A percentile compares a stretch with the other conserved stretches of the same genome.
Evolutionary conservation across 345 rosid genomes (phyloP).

Genomic region (Salix viminalis): DNA sequence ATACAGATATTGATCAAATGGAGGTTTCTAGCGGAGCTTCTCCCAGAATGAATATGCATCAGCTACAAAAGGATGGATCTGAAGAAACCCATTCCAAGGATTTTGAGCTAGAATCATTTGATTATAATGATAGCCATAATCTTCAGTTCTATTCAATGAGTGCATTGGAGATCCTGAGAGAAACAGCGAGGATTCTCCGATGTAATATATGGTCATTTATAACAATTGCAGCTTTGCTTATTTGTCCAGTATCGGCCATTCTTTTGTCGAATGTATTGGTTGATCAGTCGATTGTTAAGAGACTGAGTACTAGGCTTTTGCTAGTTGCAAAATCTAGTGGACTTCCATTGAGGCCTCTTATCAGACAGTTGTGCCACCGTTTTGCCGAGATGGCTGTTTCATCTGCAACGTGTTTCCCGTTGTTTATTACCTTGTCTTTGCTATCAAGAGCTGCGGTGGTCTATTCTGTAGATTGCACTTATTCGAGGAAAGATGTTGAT

Average conservation of each 20-base stretch:
- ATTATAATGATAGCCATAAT: slow-evolving; percentile 11
- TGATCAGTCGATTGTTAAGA: slow-evolving; percentile 58
- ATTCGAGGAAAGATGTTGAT: slow-evolving; percentile 49
- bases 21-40: slow-evolving; percentile 34
- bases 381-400: slow-evolving; percentile 69
- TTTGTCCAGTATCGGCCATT: slow-evolving; percentile 80
- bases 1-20: slow-evolving; percentile 23
- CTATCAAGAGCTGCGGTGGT: slow-evolving; percentile 67
- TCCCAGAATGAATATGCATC: slow-evolving; percentile 34
- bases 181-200: slow-evolving; percentile 78
- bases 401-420: slow-evolving; percentile 65
- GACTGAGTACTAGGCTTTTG: slow-evolving; percentile 52
- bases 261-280: slow-evolving; percentile 62
- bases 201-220: slow-evolving; percentile 59
- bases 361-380: slow-evolving; percentile 58
- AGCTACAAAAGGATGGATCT: slow-evolving; percentile 28
- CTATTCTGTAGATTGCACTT: slow-evolving; percentile 81
- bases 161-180: slow-evolving; percentile 82
- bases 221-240: slow-evolving; percentile 49
- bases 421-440: slow-evolving; percentile 57
- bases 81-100: slow-evolving; percentile 29
- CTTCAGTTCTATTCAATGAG: slow-evolving; percentile 57
- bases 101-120: slow-evolving; percentile 39
- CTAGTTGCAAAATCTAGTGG: slow-evolving; percentile 70
- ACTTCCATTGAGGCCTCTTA: slow-evolving; percentile 57